These are phyloP conservation scores for Debaryomyces udenii DNA, from an alignment of 1,139 yeast genomes.

Conservation along the genomic window DNA sequence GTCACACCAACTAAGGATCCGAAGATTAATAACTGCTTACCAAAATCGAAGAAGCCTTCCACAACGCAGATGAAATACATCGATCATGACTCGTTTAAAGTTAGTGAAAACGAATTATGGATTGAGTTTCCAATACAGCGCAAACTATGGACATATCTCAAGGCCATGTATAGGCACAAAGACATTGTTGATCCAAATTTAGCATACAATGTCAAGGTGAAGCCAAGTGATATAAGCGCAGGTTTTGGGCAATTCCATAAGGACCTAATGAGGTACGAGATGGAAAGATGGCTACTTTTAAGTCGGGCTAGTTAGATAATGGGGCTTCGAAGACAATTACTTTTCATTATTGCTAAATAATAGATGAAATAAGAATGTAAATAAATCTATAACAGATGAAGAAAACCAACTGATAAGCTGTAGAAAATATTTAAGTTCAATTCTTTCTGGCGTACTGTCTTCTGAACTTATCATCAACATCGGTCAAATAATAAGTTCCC, in stretches of 20 bases:
- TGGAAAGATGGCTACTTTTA: conserved; percentile 4
- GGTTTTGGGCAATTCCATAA: conserved; percentile 1
- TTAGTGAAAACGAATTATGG: conserved; percentile 12
- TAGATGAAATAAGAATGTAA: conserved; percentile 2
- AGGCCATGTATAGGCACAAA: conserved; percentile 11
- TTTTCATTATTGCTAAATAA: too few species aligned
- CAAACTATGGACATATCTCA: conserved; percentile 7
- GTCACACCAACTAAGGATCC: too few species aligned
- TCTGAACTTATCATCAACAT: conserved; percentile 87
- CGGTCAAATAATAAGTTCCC: conserved; percentile 85
- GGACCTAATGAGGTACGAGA: conserved; percentile 6
- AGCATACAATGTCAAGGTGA: background rate
- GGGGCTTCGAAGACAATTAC: background rate
- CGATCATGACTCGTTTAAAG: background rate
- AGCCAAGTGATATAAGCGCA: conserved; percentile 6
- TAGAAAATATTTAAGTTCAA: conserved; percentile 22
- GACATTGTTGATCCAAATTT: conserved; percentile 6
- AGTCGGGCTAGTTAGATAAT: background rate
- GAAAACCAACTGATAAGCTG: background rate
- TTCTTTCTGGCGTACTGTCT: conserved; percentile 73
- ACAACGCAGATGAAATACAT: background rate
- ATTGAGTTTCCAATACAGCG: conserved; percentile 11
- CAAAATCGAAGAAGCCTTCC: too few species aligned
- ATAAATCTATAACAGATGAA: conserved; percentile 6
- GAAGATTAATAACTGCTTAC: too few species aligned